Conservation (phyloP, 352 stramenopile species). For the Phytophthora citrophthora region DNA sequence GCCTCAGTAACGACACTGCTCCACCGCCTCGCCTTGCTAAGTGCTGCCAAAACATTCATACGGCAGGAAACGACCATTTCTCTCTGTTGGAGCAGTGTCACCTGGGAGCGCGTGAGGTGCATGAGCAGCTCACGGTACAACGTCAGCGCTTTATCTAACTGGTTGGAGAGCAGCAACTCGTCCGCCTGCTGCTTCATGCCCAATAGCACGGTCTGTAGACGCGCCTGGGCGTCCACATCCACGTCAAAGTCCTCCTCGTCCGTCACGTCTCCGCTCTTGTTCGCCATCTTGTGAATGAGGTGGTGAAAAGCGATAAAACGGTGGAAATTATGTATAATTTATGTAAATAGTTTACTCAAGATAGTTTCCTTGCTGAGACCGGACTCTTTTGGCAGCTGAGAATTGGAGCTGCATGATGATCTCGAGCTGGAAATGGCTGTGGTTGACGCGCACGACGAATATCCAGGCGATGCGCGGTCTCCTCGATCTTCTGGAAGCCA, state of each 20-base stretch:
- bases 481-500: conserved; percentile 84
- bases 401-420: neutral
- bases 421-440: conserved; percentile 9
- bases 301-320: conserved; percentile 6
- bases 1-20: conserved; percentile 49
- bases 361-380: conserved; percentile 13
- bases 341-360: conserved; percentile 26
- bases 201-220: conserved; percentile 43
- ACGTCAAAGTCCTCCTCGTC: conserved; percentile 45
- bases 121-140: conserved; percentile 77
- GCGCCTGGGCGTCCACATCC: conserved; percentile 57
- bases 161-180: conserved; percentile 60
- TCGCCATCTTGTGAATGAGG: conserved; percentile 26
- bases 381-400: conserved; percentile 12
- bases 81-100: conserved; percentile 56
- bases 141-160: conserved; percentile 58
- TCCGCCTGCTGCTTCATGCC: conserved; percentile 74
- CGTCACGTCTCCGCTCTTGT: conserved; percentile 28
- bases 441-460: conserved; percentile 37
- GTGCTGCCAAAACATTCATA: conserved; percentile 68
- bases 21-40: conserved; percentile 71
- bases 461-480: conserved; percentile 52
- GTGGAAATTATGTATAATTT: conserved; percentile 12
- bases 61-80: conserved; percentile 72
- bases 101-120: conserved; percentile 72